A percentile compares a stretch with the other conserved stretches of the same genome.
Evolutionary conservation across 2,329 filamentous ascomycete genomes (phyloP).

Genomic region (Claviceps fusiformis): DNA sequence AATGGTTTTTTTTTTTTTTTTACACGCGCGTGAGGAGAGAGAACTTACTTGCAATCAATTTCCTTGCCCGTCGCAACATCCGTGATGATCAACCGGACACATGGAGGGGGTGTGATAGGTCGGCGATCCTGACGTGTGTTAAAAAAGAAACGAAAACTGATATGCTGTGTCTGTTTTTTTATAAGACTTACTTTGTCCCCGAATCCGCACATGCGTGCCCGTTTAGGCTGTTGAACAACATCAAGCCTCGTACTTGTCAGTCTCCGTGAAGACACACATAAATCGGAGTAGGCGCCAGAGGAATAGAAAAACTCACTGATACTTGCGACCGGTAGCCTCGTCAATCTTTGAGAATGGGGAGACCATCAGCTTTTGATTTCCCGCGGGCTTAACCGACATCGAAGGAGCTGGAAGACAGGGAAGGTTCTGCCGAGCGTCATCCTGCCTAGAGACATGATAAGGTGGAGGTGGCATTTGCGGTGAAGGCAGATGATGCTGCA

Average conservation of each 20-base stretch:
- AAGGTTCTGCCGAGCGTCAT: constrained; percentile 9
- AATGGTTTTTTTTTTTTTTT: too few species aligned
- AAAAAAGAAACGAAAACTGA: neutral
- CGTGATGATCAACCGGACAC: constrained; percentile 68
- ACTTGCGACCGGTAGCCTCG: constrained; percentile 20
- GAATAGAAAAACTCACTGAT: constrained; percentile 15
- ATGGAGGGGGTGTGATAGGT: constrained; percentile 91
- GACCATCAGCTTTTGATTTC: constrained; percentile 9
- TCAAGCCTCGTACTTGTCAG: constrained; percentile 39
- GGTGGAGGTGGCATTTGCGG: constrained; percentile 8
- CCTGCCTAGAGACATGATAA: constrained; percentile 10
- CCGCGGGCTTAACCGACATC: constrained; percentile 9
- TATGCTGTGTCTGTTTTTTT: neutral
- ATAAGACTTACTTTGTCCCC: constrained; percentile 66
- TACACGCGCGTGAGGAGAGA: neutral
- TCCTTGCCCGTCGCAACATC: constrained; percentile 65
- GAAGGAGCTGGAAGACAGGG: neutral
- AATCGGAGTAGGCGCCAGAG: neutral
- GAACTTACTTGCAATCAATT: constrained; percentile 64
- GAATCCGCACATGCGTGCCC: constrained; percentile 97
- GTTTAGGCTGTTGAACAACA: constrained; percentile 80
- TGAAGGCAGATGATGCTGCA: constrained; percentile 8
- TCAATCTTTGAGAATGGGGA: constrained; percentile 21
- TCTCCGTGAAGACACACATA: neutral
- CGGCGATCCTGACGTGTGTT: constrained; percentile 57